These are phyloP conservation scores for Keithomyces neogunnii DNA, from an alignment of 2,329 filamentous ascomycete genomes.

Conservation along the genomic window DNA sequence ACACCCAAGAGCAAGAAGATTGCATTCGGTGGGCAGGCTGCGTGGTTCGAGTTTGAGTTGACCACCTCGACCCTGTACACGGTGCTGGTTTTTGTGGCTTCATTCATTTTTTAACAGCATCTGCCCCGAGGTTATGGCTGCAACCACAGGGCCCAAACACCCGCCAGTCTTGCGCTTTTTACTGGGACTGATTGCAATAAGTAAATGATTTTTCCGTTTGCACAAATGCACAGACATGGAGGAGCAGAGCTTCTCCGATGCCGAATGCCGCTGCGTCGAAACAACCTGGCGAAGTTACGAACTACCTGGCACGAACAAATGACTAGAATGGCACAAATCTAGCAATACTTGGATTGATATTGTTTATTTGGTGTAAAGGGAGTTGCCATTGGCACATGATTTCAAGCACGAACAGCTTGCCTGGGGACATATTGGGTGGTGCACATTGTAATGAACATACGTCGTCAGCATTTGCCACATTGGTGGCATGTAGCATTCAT, in stretches of 20 bases:
- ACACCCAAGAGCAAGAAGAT: slow-evolving; percentile 44
- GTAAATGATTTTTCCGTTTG: background rate
- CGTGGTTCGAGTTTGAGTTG: slow-evolving; percentile 49
- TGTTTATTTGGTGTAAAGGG: background rate
- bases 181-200: background rate
- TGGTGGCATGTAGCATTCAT: slow-evolving; percentile 1
- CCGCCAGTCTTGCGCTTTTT: too few species aligned
- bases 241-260: background rate
- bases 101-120: slow-evolving; percentile 20
- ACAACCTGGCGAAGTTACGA: background rate
- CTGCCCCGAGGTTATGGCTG: background rate
- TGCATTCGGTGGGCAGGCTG: slow-evolving; percentile 43
- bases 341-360: background rate
- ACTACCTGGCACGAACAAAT: background rate
- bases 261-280: background rate
- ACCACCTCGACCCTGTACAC: slow-evolving; percentile 42
- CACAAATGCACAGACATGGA: background rate
- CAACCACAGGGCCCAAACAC: background rate
- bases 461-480: background rate
- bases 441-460: background rate
- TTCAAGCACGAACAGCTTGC: too few species aligned
- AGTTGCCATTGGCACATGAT: background rate
- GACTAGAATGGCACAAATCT: background rate
- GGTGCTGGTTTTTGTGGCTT: slow-evolving; percentile 36
- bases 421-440: too few species aligned